Evolutionary conservation across 1,139 yeast genomes (phyloP), one percentile per base, ranked within the genome.

Genomic region (Zygosaccharomyces pseudobailii): DNA sequence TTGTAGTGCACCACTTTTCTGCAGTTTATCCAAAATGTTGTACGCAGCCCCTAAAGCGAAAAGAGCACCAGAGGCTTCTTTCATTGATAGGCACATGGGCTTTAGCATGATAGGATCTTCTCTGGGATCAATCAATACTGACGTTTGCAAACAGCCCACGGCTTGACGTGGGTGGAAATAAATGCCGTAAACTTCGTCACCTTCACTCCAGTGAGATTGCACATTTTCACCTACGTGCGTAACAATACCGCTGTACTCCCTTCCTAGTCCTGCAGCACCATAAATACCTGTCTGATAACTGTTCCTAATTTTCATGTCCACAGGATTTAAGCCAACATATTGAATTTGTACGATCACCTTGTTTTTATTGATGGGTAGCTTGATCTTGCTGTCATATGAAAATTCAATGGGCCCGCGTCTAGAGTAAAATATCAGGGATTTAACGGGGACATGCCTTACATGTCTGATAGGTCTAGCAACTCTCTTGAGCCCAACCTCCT

Each of bases 221-320:
- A 76, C 65, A 5, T 65, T 61, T 0, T 66, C 63, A 7, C 95
- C 94, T 41, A 82, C 79, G 32, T 79, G 73, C 2, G 74, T 75
- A 31, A 87, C 72, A 1, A 70, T 69, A 32, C 96, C 96, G 9
- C 84, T 66, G 57, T 76, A 86, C 58, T 87, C 96, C 50, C 79
- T 71, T 3, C 92, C 90, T 27, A 82, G 59, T 6, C 87, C 88
- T 46, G 78, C 76, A 33, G 71, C 72, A 61, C 70, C 50, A 66
- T 67, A 59, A 67, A 70, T 54, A 57, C 66, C 58, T 53, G 60
- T 35, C 59, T 69, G 47, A 66, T 67, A 57, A 48, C 70, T 59
- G 49, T 73, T 70, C 56, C 73, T 69, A 37, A 82, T 57, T 45
- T 80, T 68, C 47, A 77, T 54, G 61, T 86, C 95, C 38, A 84